A percentile compares a stretch with the other conserved stretches of the same genome.
These are phyloP conservation scores for Punctularia strigosozonata DNA, from an alignment of 768 basidiomycete genomes.

Conservation along the genomic window DNA sequence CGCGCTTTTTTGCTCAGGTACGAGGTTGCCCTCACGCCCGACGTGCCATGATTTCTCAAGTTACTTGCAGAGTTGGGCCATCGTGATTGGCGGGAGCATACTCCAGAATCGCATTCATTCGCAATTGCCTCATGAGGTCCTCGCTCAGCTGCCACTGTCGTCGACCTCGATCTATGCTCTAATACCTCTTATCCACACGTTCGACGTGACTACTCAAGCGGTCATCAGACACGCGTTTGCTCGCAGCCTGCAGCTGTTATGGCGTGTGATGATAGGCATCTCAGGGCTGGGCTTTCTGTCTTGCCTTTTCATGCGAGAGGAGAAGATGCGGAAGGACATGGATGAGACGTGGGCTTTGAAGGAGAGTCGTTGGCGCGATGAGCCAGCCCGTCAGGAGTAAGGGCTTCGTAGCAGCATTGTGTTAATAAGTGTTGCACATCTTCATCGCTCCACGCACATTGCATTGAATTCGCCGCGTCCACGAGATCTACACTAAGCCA, in stretches of 20 bases:
- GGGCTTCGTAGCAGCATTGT: no score
- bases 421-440: no score
- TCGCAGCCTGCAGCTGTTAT: constrained; percentile 18
- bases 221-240: constrained; percentile 16
- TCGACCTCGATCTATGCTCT: constrained; percentile 13
- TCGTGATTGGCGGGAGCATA: constrained; percentile 9
- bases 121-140: no score
- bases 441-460: no score
- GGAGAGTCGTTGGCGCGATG: no score
- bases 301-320: constrained; percentile 15
- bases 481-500: no score
- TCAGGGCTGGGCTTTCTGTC: constrained; percentile 15
- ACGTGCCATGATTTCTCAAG: no score
- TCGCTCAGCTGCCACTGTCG: no score
- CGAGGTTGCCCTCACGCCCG: background rate
- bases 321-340: constrained; percentile 15
- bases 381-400: no score
- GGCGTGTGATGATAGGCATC: constrained; percentile 19
- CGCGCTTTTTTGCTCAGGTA: constrained; percentile 7
- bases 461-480: no score
- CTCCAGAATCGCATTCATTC: no score
- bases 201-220: constrained; percentile 8
- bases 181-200: constrained; percentile 12
- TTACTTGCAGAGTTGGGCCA: constrained; percentile 6
- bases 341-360: constrained; percentile 21